These are phyloP conservation scores for Fusarium phyllophilum DNA, from an alignment of 2,329 filamentous ascomycete species.

Conservation along the genomic window DNA sequence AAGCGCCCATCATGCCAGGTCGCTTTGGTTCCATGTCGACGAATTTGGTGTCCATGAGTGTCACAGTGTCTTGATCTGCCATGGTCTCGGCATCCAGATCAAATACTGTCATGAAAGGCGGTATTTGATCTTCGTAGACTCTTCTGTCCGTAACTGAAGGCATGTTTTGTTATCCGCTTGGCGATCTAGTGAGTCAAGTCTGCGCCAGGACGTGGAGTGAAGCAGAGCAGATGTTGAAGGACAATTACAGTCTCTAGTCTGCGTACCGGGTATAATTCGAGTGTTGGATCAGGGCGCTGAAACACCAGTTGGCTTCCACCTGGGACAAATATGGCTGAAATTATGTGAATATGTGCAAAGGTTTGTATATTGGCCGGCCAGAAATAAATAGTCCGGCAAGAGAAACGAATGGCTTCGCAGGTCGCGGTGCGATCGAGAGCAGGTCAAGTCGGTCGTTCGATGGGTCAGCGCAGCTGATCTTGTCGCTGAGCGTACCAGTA, in stretches of 20 bases:
- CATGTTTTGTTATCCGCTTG: slow-evolving; percentile 56
- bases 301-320: slow-evolving; percentile 34
- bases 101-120: slow-evolving; percentile 81
- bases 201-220: slow-evolving; percentile 2
- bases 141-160: slow-evolving; percentile 70
- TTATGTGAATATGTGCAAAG: slow-evolving; percentile 37
- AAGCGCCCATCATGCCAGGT: slow-evolving; percentile 51
- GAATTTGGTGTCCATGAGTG: slow-evolving; percentile 64
- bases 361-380: slow-evolving; percentile 23
- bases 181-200: neutral
- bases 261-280: slow-evolving; percentile 4
- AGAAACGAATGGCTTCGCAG: slow-evolving; percentile 40
- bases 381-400: slow-evolving; percentile 10
- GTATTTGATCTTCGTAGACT: slow-evolving; percentile 76
- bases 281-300: slow-evolving; percentile 11
- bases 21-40: slow-evolving; percentile 58
- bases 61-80: slow-evolving; percentile 63
- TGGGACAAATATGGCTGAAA: slow-evolving; percentile 35
- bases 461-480: slow-evolving; percentile 47
- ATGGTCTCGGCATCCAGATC: slow-evolving; percentile 69
- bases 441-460: slow-evolving; percentile 38
- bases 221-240: neutral
- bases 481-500: slow-evolving; percentile 33
- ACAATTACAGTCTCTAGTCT: slow-evolving; percentile 8
- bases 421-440: slow-evolving; percentile 32